Evolutionary conservation across 2,329 filamentous ascomycete species (phyloP), one percentile per base, ranked within the genome.

Genomic region (Colletotrichum godetiae): DNA sequence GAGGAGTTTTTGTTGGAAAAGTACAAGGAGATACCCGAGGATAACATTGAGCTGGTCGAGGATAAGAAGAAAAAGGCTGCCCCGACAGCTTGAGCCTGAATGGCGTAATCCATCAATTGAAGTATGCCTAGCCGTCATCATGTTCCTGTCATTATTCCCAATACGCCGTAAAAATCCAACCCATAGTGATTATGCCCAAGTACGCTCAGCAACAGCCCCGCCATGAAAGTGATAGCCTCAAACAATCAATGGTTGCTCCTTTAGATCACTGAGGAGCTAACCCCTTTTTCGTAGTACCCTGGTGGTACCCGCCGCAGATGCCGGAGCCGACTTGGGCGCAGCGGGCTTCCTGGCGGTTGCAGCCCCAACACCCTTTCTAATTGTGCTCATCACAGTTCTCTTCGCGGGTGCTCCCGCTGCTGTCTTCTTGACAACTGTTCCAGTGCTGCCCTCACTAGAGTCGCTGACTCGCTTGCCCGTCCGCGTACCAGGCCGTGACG

Each of bases 11-110:
- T 99, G 80, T 82, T 94, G 76, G 95, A 98, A 81, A 94, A 94
- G 81, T 97, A 98, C 84, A 93, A 93, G 82, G 91, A 95, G 76
- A 93, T 99, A 78, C 96, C 96, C 2, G 94, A 97, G 86, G 95
- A 97, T 81, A 98, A 99, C 84, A 93, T 98, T 78, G 96, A 98
- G 85, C 86, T 95, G 80, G 90, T 98, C 56, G 96, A 98, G 84
- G 96, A 98, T 82, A 98, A 98, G 91, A 97, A 97, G 90, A 97
- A 97, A 86, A 91, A 88, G 53, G 37, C 72, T 19, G 67, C 68
- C 68, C 59, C 60, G n/a, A 49, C 61, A 42, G 61, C 61, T 64
- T 69, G 53, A 56, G 31, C 33, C 22, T 46, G n/a, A 42, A 22
- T n/a, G 29, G 57, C 29, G 24, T 57, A 37, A 42, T 59, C 49